phyloP scores from a whole-genome alignment of 805 yeast genomes.

The Wickerhamomyces bovis region DNA sequence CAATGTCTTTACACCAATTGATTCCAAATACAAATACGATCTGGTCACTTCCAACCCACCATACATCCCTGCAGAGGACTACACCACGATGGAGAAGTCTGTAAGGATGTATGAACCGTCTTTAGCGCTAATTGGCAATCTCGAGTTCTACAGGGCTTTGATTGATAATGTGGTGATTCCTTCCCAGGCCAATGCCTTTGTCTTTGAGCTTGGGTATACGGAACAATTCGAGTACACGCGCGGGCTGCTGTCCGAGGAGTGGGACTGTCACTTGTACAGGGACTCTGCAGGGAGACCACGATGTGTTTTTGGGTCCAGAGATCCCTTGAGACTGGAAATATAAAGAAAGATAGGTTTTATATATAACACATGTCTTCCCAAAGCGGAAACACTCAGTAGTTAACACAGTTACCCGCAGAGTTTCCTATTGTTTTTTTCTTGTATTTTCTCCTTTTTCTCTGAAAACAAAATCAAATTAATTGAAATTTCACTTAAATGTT shows the following conservation, averaged over 20 bases:
- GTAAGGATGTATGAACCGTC: constrained; percentile 72
- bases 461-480: too few relatives aligned
- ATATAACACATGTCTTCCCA: too few relatives aligned
- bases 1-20: constrained; percentile 7
- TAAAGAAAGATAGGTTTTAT: too few relatives aligned
- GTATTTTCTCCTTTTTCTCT: not conserved
- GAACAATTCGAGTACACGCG: constrained; percentile 47
- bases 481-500: too few relatives aligned
- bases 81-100: constrained; percentile 46
- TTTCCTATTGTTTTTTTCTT: too few relatives aligned
- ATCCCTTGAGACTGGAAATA: constrained; percentile 14
- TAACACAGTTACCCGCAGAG: not conserved
- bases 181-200: constrained; percentile 46
- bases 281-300: constrained; percentile 52
- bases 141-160: constrained; percentile 62
- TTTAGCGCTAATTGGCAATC: constrained; percentile 72
- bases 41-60: constrained; percentile 88
- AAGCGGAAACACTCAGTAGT: not conserved
- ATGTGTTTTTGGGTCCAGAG: constrained; percentile 60
- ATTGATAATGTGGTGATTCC: constrained; percentile 37
- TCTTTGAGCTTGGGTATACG: constrained; percentile 70
- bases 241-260: constrained; percentile 23
- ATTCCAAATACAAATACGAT: constrained; percentile 30
- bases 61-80: constrained; percentile 53
- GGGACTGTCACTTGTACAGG: constrained; percentile 42